Percentiles rank a stretch among this genome's conserved stretches.
These are phyloP conservation scores for Coemansia sp. DNA, from an alignment of 192 early-diverging fungal genomes.

Conservation along the genomic window DNA sequence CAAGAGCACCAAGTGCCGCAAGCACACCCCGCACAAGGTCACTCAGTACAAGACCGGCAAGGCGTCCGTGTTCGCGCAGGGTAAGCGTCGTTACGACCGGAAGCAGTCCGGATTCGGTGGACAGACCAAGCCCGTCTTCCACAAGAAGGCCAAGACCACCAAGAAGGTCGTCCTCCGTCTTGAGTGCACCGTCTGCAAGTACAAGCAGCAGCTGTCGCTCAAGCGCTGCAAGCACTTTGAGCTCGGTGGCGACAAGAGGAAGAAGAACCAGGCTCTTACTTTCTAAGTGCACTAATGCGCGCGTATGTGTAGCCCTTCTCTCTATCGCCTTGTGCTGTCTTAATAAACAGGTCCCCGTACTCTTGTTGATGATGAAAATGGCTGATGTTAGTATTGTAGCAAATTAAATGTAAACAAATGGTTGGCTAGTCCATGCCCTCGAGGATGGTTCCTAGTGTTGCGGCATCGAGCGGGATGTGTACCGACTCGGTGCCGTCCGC, in stretches of 20 bases:
- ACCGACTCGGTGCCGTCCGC: constrained; percentile 47
- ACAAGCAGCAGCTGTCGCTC: constrained; percentile 95
- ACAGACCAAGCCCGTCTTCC: constrained; percentile 99
- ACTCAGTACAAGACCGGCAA: constrained; percentile 99
- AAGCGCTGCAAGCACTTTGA: constrained; percentile 99
- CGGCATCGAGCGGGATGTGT: constrained; percentile 62
- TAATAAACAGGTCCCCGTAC: neutral
- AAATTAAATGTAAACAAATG: neutral
- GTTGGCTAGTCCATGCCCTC: constrained; percentile 57
- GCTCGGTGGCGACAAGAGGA: constrained; percentile 99
- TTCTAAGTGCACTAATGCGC: constrained; percentile 61
- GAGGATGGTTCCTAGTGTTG: constrained; percentile 64
- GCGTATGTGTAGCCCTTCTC: constrained; percentile 2
- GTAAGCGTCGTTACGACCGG: constrained; percentile 96
- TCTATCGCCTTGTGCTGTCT: neutral
- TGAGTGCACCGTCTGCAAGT: constrained; percentile 98
- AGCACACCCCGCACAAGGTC: constrained; percentile 99
- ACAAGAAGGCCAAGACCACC: constrained; percentile 99
- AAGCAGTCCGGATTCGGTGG: constrained; percentile 99
- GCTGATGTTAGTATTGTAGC: neutral
- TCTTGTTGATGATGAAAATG: neutral
- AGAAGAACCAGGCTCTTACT: constrained; percentile 79
- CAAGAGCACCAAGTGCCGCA: constrained; percentile 94
- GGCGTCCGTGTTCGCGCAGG: constrained; percentile 98
- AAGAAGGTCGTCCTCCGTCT: constrained; percentile 99